Conservation (phyloP, 2,329 filamentous ascomycete genomes). For the Niveomyces coronatus region DNA sequence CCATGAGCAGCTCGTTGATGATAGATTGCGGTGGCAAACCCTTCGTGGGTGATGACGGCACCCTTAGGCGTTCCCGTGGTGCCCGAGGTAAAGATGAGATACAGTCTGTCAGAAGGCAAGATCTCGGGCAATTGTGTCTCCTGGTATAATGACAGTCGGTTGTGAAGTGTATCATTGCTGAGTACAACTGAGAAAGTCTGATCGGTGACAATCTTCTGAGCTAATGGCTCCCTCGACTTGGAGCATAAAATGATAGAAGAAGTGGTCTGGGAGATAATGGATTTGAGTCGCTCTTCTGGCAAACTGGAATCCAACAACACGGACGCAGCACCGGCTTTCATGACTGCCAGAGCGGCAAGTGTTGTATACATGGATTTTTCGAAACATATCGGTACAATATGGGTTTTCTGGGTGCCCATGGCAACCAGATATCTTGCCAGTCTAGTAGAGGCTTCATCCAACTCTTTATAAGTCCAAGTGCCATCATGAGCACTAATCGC, state of each 20-base stretch:
- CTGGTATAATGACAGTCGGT: constrained; percentile 1
- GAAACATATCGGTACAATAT: constrained; percentile 14
- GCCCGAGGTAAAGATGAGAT: constrained; percentile 41
- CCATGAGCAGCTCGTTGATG: constrained; percentile 7
- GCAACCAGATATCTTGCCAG: constrained; percentile 11
- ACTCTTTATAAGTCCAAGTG: constrained; percentile 28
- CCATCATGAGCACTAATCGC: constrained; percentile 35
- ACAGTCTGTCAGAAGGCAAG: constrained; percentile 1
- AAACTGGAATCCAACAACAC: constrained; percentile 18
- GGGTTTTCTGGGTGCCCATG: constrained; percentile 18
- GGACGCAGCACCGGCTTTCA: constrained; percentile 16
- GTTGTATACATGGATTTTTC: constrained; percentile 16
- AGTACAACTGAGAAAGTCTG: constrained; percentile 6
- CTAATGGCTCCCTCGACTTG: constrained; percentile 12
- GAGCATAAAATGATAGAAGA: neutral
- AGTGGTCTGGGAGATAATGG: constrained; percentile 11
- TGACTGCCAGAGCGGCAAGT: constrained; percentile 14
- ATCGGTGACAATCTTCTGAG: constrained; percentile 9
- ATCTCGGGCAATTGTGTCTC: neutral
- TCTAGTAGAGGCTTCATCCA: constrained; percentile 14
- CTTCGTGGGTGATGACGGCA: constrained; percentile 24
- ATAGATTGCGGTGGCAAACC: constrained; percentile 9
- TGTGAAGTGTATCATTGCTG: neutral
- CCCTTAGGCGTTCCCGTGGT: constrained; percentile 41
- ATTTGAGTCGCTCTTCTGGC: constrained; percentile 11